Conservation (phyloP, 2,329 filamentous ascomycete species). For the Dichotomopilus funicola region DNA sequence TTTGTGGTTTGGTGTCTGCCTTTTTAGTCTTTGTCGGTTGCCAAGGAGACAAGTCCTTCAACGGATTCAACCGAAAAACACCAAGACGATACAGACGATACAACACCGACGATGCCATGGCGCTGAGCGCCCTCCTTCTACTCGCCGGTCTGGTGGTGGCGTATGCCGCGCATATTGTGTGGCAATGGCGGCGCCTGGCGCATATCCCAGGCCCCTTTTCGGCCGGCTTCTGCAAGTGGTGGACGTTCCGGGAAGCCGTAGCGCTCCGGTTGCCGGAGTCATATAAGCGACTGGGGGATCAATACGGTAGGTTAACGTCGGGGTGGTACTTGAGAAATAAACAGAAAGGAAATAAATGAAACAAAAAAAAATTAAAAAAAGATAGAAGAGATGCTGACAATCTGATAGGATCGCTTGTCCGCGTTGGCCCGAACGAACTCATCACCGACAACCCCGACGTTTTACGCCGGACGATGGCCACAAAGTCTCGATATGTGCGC, state of each 20-base stretch:
- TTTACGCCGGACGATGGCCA: slow-evolving; percentile 19
- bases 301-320: neutral
- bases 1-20: too few species aligned
- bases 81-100: neutral
- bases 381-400: neutral
- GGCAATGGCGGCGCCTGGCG: neutral
- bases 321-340: neutral
- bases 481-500: slow-evolving; percentile 19
- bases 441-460: slow-evolving; percentile 25
- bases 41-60: neutral
- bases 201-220: neutral
- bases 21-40: neutral
- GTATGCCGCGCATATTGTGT: neutral
- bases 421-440: slow-evolving; percentile 29
- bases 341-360: too few species aligned
- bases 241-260: neutral
- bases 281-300: neutral
- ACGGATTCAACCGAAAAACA: neutral
- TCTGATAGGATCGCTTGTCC: slow-evolving; percentile 16
- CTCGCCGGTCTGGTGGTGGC: neutral
- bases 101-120: neutral
- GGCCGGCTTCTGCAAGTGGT: neutral
- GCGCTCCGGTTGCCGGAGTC: neutral
- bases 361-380: neutral
- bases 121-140: neutral